Conservation (phyloP, 495 filamentous ascomycete species). For the Thozetella sp. region DNA sequence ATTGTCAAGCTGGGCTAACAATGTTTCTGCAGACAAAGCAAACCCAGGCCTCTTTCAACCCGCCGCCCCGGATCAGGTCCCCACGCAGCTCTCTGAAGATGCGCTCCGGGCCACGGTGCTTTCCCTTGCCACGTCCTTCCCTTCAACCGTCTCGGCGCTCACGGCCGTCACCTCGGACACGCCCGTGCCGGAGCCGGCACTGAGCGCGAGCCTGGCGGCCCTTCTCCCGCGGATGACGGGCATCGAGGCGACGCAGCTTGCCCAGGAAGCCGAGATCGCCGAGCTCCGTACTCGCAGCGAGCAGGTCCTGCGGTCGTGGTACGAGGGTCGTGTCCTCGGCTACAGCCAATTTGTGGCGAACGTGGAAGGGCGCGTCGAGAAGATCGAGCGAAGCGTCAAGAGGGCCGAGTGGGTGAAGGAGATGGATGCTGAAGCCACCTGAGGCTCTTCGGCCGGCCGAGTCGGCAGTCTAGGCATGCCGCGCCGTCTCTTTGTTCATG, state of each 20-base stretch:
- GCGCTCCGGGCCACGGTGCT: slow-evolving; percentile 69
- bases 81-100: slow-evolving; percentile 41
- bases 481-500: not conserved
- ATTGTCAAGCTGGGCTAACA: slow-evolving; percentile 7
- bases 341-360: slow-evolving; percentile 74
- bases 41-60: slow-evolving; percentile 50
- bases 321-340: slow-evolving; percentile 70
- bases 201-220: slow-evolving; percentile 67
- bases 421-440: slow-evolving; percentile 10
- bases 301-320: slow-evolving; percentile 74
- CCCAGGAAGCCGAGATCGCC: slow-evolving; percentile 72
- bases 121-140: slow-evolving; percentile 72
- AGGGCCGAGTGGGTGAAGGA: slow-evolving; percentile 49
- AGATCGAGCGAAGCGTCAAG: slow-evolving; percentile 66
- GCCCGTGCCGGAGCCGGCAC: slow-evolving; percentile 69
- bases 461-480: not conserved
- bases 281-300: slow-evolving; percentile 76
- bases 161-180: slow-evolving; percentile 74
- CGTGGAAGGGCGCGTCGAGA: slow-evolving; percentile 68
- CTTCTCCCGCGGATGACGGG: slow-evolving; percentile 72
- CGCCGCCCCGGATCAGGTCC: slow-evolving; percentile 29
- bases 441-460: not conserved
- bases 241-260: slow-evolving; percentile 64
- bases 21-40: slow-evolving; percentile 31
- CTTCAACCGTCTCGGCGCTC: slow-evolving; percentile 75